Conservation (phyloP, 2,329 filamentous ascomycete species). For the Sarocladiaceae sp. region DNA sequence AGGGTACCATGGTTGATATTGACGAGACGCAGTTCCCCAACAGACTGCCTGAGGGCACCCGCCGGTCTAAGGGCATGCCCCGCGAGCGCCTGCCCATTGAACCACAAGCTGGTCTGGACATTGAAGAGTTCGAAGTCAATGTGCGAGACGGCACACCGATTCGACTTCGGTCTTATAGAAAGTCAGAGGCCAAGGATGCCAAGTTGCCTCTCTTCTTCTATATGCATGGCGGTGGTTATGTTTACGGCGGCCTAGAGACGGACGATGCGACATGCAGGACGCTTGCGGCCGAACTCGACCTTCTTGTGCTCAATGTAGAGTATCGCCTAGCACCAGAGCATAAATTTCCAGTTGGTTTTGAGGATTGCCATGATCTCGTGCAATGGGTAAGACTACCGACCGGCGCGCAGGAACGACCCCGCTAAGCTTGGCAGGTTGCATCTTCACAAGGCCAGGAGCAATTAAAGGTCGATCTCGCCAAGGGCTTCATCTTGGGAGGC, state of each 20-base stretch:
- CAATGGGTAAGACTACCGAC: slow-evolving; percentile 16
- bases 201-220: slow-evolving; percentile 11
- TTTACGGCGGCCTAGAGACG: slow-evolving; percentile 21
- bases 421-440: slow-evolving; percentile 13
- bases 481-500: slow-evolving; percentile 44
- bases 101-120: slow-evolving; percentile 16
- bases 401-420: background rate
- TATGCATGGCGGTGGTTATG: slow-evolving; percentile 21
- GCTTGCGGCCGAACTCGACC: slow-evolving; percentile 16
- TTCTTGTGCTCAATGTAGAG: slow-evolving; percentile 39
- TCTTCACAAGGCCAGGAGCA: slow-evolving; percentile 16
- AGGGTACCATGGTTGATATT: background rate
- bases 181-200: slow-evolving; percentile 1
- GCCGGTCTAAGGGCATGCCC: slow-evolving; percentile 13
- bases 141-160: slow-evolving; percentile 16
- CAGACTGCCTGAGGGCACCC: slow-evolving; percentile 16
- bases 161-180: slow-evolving; percentile 17
- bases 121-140: slow-evolving; percentile 17
- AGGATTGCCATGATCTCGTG: slow-evolving; percentile 27
- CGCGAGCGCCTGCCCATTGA: slow-evolving; percentile 16
- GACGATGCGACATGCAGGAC: slow-evolving; percentile 19
- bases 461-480: slow-evolving; percentile 29
- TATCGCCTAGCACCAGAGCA: slow-evolving; percentile 46
- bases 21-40: slow-evolving; percentile 17
- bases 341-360: slow-evolving; percentile 37